Percentiles rank a stretch among this genome's conserved stretches.
Evolutionary conservation across 2,329 filamentous ascomycete species (phyloP).

Genomic region (Sphaerulina vaccinii): DNA sequence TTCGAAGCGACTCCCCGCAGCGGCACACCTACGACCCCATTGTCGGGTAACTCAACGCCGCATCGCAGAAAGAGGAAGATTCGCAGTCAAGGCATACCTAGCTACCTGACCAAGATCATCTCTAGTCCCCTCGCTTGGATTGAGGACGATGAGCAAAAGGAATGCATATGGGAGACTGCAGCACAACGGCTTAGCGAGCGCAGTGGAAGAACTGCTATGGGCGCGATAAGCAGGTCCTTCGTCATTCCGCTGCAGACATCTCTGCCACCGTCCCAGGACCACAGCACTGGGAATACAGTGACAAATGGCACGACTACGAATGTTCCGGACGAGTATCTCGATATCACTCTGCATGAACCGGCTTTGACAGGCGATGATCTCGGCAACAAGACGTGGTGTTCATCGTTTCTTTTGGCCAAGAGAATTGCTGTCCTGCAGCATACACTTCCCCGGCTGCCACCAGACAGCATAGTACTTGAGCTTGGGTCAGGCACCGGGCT

Average conservation of each 20-base stretch:
- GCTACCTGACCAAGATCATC: slow-evolving; percentile 69
- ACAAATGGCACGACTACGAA: slow-evolving; percentile 8
- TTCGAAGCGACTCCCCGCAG: slow-evolving; percentile 56
- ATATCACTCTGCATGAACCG: slow-evolving; percentile 78
- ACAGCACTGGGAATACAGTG: slow-evolving; percentile 17
- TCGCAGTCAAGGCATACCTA: slow-evolving; percentile 52
- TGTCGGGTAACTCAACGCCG: slow-evolving; percentile 28
- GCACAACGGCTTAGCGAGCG: slow-evolving; percentile 79
- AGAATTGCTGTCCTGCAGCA: slow-evolving; percentile 53
- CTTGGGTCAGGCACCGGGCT: slow-evolving; percentile 88
- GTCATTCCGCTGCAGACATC: slow-evolving; percentile 43
- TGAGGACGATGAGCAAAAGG: slow-evolving; percentile 62
- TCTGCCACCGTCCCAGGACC: slow-evolving; percentile 12
- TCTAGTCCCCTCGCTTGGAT: slow-evolving; percentile 69
- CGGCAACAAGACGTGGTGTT: slow-evolving; percentile 94
- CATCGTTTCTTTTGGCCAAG: slow-evolving; percentile 79
- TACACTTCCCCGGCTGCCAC: slow-evolving; percentile 18
- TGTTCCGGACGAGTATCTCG: slow-evolving; percentile 45
- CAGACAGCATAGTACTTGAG: slow-evolving; percentile 58
- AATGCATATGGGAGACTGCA: slow-evolving; percentile 73
- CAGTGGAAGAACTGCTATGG: slow-evolving; percentile 73
- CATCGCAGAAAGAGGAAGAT: slow-evolving; percentile 42
- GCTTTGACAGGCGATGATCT: slow-evolving; percentile 83
- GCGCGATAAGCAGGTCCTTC: slow-evolving; percentile 62
- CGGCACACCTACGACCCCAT: slow-evolving; percentile 26